Base-by-base conservation (phyloP, 2,329 filamentous ascomycete genomes). In the Teratosphaeria viscida region DNA sequence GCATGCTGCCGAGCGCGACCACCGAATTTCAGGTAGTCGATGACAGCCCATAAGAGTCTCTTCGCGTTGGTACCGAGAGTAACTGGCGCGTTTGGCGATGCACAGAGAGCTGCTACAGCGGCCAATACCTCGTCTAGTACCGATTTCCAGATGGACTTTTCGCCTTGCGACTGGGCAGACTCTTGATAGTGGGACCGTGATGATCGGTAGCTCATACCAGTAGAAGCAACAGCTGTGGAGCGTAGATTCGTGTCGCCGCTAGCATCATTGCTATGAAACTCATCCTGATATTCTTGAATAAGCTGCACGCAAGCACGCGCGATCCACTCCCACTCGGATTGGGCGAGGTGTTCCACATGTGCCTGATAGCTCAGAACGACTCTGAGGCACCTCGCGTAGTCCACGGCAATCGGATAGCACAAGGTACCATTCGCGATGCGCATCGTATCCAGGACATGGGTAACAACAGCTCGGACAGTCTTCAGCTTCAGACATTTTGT, bases 361-460 rank as follows among this genome's bases (percentile, higher is more conserved):
- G 89, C 82, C 54, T 85, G 83, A 67, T 88, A 83, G 52, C 85
- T 83, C 19, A 97, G 80, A 2, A 96, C 74, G 32, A 82, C 79
- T 4, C 82, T 78, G 64, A 99, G 76, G 23, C 85, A 82, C 75
- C 89, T 95, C 65, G 89, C 81, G 71, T 96, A 95, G 68, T 94
- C 85, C 55, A 85, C 80, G 27, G 85, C 76, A 5, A 99, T 78
- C 12, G 88, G 86, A 60, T 85, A 80, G 63, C 90, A 85, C 58
- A 87, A 82, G 2, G 78, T 80, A 14, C 84, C 84, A 16, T 78
- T 81, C 1, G 85, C 82, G 3, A 95, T 78, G 23, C 60, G 60
- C 10, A 71, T 59, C 19, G 85, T 84, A 64, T 96, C 85, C 2
- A 84, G 86, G 62, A 97, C 87, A 73, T 96, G 91, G 64, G 90